These are phyloP conservation scores for Erucastrum elatum DNA, from an alignment of 345 rosid genomes.

Conservation along the genomic window DNA sequence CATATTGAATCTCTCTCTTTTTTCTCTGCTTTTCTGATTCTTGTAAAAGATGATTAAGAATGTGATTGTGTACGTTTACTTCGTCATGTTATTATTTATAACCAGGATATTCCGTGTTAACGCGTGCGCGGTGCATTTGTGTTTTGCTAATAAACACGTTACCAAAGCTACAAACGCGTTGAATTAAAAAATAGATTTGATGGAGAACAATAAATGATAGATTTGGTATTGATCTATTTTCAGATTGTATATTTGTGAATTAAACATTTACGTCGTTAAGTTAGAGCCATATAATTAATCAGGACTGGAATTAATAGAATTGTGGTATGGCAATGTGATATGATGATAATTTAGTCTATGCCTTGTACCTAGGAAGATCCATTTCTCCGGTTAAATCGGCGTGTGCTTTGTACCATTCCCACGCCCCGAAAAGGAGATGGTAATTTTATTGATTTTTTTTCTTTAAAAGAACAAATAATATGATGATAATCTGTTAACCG, in stretches of 20 bases:
- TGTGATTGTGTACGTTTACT: constrained; percentile 6
- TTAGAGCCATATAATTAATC: not conserved
- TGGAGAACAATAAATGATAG: not conserved
- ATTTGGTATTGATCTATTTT: not conserved
- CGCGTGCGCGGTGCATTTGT: not conserved
- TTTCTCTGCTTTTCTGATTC: not conserved
- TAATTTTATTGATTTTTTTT: too few species aligned
- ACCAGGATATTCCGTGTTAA: not conserved
- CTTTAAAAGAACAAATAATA: too few species aligned
- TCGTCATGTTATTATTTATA: not conserved
- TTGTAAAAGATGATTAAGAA: not conserved
- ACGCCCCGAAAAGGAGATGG: too few species aligned
- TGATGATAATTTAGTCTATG: too few species aligned
- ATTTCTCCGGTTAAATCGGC: too few species aligned
- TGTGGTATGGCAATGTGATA: not conserved
- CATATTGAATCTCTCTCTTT: constrained; percentile 1
- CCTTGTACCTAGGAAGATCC: too few species aligned
- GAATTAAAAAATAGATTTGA: not conserved
- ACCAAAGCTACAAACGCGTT: not conserved
- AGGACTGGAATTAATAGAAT: not conserved
- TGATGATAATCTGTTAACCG: too few species aligned
- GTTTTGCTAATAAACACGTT: not conserved
- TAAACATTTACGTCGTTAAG: not conserved
- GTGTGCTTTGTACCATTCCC: too few species aligned
- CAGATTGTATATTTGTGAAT: not conserved